Percentiles rank a stretch among this genome's conserved stretches.
Evolutionary conservation across 495 filamentous ascomycete species (phyloP).

Genomic region (Diplogelasinospora grovesii): DNA sequence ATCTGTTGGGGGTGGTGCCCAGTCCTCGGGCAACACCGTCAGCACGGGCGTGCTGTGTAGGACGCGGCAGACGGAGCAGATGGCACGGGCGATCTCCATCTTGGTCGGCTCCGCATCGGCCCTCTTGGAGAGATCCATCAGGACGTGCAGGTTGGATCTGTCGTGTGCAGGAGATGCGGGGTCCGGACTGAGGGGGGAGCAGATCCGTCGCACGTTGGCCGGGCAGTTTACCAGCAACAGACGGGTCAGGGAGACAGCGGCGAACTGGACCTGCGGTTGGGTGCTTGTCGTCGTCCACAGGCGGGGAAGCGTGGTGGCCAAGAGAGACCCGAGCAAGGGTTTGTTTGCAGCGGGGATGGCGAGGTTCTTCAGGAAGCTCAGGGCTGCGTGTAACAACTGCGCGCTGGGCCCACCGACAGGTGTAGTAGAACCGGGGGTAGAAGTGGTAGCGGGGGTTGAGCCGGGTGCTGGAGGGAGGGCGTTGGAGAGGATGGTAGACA

Average conservation of each 20-base stretch:
- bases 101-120: constrained; percentile 60
- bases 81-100: constrained; percentile 64
- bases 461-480: constrained; percentile 14
- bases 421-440: too few species aligned
- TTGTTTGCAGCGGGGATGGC: constrained; percentile 63
- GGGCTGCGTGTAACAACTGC: constrained; percentile 56
- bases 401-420: too few species aligned
- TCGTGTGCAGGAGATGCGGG: constrained; percentile 19
- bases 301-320: constrained; percentile 44
- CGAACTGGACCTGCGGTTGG: constrained; percentile 63
- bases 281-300: constrained; percentile 52
- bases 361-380: constrained; percentile 76
- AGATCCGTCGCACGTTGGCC: constrained; percentile 48
- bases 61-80: constrained; percentile 58
- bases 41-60: constrained; percentile 20
- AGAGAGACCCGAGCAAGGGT: constrained; percentile 42
- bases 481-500: constrained; percentile 46
- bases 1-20: neutral
- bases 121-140: constrained; percentile 52
- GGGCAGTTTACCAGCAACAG: constrained; percentile 55
- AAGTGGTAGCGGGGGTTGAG: constrained; percentile 8
- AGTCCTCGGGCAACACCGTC: constrained; percentile 1
- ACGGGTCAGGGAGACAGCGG: constrained; percentile 59
- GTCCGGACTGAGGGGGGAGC: constrained; percentile 34
- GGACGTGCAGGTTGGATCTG: constrained; percentile 50